phyloP scores from a whole-genome alignment of 2,329 filamentous ascomycete species.

The Calonectria pseudoturangicola region DNA sequence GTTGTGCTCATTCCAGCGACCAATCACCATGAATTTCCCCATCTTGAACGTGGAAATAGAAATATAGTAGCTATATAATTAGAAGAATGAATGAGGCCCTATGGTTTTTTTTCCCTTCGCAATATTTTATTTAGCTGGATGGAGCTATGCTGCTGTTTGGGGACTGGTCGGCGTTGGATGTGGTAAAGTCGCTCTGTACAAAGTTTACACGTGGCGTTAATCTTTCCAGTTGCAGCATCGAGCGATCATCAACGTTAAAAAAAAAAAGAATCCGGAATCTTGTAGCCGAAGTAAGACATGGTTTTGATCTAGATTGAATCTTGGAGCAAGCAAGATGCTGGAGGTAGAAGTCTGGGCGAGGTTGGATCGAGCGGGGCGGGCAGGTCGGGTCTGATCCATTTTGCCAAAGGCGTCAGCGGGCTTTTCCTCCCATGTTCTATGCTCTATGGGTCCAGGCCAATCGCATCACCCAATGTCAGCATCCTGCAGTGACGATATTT shows the following conservation, averaged over 20 bases:
- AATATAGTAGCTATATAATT: not conserved
- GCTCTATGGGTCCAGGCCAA: no score
- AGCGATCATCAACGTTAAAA: not conserved
- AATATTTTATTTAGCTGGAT: not conserved
- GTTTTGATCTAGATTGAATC: not conserved
- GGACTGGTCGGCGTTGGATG: not conserved
- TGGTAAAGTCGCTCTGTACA: not conserved
- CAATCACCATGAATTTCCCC: no score
- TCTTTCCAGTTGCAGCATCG: constrained; percentile 3
- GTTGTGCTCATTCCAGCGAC: not conserved
- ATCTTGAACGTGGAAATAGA: not conserved
- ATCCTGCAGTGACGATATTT: no score
- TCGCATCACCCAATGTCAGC: no score
- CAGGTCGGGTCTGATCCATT: not conserved
- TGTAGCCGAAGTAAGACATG: not conserved
- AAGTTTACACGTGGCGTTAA: constrained; percentile 1
- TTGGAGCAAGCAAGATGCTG: not conserved
- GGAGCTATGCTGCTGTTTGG: not conserved
- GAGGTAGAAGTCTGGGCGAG: not conserved
- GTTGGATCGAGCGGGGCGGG: not conserved
- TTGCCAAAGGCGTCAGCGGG: not conserved
- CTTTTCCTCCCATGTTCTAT: no score
- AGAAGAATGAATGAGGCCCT: not conserved
- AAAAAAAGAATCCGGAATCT: not conserved
- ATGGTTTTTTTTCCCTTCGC: not conserved